phyloP scores from a whole-genome alignment of 208 protist genomes.

The Leishmania tarentolae region DNA sequence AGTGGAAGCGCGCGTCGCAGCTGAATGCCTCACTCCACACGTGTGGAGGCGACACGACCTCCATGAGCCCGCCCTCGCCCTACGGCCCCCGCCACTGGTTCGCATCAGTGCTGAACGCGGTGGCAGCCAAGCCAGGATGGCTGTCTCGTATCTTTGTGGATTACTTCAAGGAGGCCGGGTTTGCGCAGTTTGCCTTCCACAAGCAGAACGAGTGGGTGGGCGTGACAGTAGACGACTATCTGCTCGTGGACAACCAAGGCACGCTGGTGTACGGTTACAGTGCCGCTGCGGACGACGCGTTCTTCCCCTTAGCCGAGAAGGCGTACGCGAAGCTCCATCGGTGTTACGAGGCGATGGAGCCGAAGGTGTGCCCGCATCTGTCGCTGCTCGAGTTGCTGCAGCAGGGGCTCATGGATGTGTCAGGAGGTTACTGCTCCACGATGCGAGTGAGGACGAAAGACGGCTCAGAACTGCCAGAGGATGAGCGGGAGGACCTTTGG shows the following conservation, averaged over 20 bases:
- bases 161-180: constrained; percentile 72
- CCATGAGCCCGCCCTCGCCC: constrained; percentile 54
- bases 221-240: constrained; percentile 89
- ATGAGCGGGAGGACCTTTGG: constrained; percentile 64
- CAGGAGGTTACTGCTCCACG: constrained; percentile 52
- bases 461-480: constrained; percentile 28
- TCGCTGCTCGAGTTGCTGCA: constrained; percentile 48
- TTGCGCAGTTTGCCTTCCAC: constrained; percentile 88
- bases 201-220: constrained; percentile 74
- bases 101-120: constrained; percentile 65
- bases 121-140: constrained; percentile 73
- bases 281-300: constrained; percentile 43
- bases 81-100: constrained; percentile 76
- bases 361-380: constrained; percentile 59
- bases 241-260: constrained; percentile 69
- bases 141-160: constrained; percentile 54
- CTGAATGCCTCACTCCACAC: constrained; percentile 15
- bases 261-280: constrained; percentile 44
- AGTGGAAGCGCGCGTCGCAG: constrained; percentile 66
- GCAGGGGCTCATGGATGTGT: constrained; percentile 77
- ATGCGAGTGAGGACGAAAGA: constrained; percentile 31
- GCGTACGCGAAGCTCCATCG: constrained; percentile 92
- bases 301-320: constrained; percentile 89
- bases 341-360: constrained; percentile 89
- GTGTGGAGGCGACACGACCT: constrained; percentile 25